These are phyloP conservation scores for Glycine tomentella DNA, from an alignment of 306 rosid genomes.

Conservation along the genomic window DNA sequence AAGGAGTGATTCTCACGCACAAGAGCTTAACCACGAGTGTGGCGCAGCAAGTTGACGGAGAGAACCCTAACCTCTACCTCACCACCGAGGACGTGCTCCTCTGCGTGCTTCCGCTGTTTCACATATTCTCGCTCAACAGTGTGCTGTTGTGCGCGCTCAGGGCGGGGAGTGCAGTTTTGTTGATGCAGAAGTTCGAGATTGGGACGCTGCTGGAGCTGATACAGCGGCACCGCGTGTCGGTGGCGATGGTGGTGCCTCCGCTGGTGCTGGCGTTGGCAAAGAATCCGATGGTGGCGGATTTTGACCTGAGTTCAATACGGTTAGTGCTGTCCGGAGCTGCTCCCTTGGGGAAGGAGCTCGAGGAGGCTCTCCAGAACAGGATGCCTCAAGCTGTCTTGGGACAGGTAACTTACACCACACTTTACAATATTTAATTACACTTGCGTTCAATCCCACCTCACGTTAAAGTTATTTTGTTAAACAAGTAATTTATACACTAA, in stretches of 20 bases:
- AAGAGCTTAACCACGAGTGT: conserved; percentile 76
- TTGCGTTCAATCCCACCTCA: too few species aligned
- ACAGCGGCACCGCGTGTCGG: conserved; percentile 63
- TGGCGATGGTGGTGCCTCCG: conserved; percentile 93
- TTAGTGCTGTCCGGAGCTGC: conserved; percentile 84
- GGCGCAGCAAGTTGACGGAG: conserved; percentile 93
- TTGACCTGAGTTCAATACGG: conserved; percentile 72
- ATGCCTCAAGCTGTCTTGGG: conserved; percentile 81
- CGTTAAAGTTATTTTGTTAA: too few species aligned
- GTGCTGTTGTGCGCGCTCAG: conserved; percentile 70
- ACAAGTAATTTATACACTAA: too few species aligned
- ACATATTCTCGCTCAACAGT: conserved; percentile 77
- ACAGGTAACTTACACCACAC: conserved; percentile 56
- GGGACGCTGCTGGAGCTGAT: conserved; percentile 62
- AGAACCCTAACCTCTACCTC: conserved; percentile 75
- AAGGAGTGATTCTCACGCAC: conserved; percentile 85
- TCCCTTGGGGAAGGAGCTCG: conserved; percentile 86
- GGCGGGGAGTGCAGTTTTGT: conserved; percentile 67
- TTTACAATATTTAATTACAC: too few species aligned
- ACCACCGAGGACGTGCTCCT: conserved; percentile 66
- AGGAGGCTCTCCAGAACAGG: conserved; percentile 66
- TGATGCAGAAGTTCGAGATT: conserved; percentile 87
- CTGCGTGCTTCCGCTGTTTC: conserved; percentile 89
- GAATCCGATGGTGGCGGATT: conserved; percentile 71
- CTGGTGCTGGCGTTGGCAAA: conserved; percentile 79